Evolutionary conservation across 1,284 basidiomycete genomes (phyloP).

Genomic region (Marasmius fiardii): DNA sequence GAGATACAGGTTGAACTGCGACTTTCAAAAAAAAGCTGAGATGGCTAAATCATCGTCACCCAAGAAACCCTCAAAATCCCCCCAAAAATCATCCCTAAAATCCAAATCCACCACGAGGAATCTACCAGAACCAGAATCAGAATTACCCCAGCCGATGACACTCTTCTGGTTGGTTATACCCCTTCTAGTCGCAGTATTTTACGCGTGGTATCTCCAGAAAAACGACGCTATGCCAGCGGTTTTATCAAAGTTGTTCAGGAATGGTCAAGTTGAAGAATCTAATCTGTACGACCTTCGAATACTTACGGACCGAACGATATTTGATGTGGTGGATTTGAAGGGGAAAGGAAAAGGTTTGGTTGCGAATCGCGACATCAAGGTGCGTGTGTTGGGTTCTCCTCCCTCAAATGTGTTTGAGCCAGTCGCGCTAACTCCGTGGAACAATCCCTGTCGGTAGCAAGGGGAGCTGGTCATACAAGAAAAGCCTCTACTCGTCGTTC

Average conservation of each 20-base stretch:
- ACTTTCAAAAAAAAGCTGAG: too few species aligned
- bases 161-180: neutral
- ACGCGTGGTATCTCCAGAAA: neutral
- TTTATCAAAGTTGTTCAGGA: neutral
- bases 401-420: neutral
- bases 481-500: slow-evolving; percentile 49
- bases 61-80: neutral
- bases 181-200: neutral
- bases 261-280: neutral
- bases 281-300: neutral
- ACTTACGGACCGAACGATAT: neutral
- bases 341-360: slow-evolving; percentile 38
- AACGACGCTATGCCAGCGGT: neutral
- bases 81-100: neutral
- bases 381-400: slow-evolving; percentile 18
- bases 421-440: too few species aligned
- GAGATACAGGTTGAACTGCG: neutral
- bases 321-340: neutral
- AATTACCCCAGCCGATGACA: neutral
- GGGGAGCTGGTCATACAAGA: slow-evolving; percentile 56
- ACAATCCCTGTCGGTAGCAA: slow-evolving; percentile 28
- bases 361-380: slow-evolving; percentile 35
- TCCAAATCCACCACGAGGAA: neutral
- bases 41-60: neutral
- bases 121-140: neutral